Conservation (phyloP, 345 rosid species). For the Trapa incisa region DNA sequence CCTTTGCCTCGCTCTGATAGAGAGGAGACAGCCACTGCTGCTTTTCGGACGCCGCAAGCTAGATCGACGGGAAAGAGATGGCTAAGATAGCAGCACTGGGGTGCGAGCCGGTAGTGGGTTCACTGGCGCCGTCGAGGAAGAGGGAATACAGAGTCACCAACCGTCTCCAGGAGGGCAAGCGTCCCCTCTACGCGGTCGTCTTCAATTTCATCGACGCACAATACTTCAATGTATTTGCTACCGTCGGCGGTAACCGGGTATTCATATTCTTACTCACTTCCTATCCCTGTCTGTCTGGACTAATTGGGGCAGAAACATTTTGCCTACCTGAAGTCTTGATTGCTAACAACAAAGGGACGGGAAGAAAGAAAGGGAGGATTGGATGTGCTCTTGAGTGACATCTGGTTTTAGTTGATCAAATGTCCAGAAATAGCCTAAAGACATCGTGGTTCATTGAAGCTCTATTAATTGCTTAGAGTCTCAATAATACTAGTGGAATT, state of each 20-base stretch:
- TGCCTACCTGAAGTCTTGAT: not conserved
- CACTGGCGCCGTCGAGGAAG: constrained; percentile 58
- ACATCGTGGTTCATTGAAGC: not conserved
- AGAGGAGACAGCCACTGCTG: not conserved
- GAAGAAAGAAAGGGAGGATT: not conserved
- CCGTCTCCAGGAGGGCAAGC: constrained; percentile 85
- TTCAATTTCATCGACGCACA: constrained; percentile 91
- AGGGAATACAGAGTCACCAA: constrained; percentile 71
- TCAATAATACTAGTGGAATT: not conserved
- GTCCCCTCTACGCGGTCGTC: constrained; percentile 83
- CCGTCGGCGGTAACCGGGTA: constrained; percentile 94
- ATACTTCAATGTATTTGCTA: constrained; percentile 82
- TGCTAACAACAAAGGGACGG: not conserved
- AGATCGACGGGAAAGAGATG: constrained; percentile 21
- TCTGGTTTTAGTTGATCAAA: not conserved
- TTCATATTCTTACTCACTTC: not conserved
- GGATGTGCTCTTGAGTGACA: not conserved
- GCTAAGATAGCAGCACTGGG: constrained; percentile 59
- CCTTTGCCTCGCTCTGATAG: not conserved
- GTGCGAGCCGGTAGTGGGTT: constrained; percentile 77
- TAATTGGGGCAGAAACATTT: not conserved
- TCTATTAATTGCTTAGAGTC: not conserved
- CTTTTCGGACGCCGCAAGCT: not conserved
- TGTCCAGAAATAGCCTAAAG: not conserved
- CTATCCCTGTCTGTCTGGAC: not conserved